Conservation (phyloP, 768 basidiomycete species). For the Amanita inopinata region DNA sequence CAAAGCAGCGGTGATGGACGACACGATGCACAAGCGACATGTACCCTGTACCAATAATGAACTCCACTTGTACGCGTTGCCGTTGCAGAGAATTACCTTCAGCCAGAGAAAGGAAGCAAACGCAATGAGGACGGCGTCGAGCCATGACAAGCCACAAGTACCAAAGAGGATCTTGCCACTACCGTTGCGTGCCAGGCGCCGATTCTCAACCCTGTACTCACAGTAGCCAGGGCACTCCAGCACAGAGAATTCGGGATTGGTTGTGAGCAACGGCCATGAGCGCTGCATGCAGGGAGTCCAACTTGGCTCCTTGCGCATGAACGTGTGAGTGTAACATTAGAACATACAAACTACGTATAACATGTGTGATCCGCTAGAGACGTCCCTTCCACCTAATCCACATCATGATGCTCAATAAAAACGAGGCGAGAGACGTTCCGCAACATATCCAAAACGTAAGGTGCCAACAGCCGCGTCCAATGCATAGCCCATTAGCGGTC, state of each 20-base stretch:
- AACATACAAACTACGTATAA: no score
- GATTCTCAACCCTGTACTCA: conserved; percentile 55
- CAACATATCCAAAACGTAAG: conserved; percentile 51
- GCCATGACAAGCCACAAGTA: conserved; percentile 23
- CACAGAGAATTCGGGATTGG: conserved; percentile 44
- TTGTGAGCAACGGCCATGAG: conserved; percentile 21
- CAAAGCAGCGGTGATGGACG: neutral
- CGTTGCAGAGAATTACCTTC: conserved; percentile 15
- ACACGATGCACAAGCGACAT: neutral
- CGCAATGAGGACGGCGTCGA: conserved; percentile 25
- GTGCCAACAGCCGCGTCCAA: conserved; percentile 54
- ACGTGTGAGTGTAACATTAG: neutral
- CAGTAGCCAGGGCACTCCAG: conserved; percentile 34
- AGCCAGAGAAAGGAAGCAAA: conserved; percentile 25
- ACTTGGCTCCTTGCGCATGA: neutral
- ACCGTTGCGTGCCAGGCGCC: conserved; percentile 34
- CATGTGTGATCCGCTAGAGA: conserved; percentile 25
- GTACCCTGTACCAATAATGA: conserved; percentile 1
- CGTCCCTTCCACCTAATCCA: conserved; percentile 57
- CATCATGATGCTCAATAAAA: conserved; percentile 34
- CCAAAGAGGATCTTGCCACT: conserved; percentile 22
- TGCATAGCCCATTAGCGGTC: conserved; percentile 33
- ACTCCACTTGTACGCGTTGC: neutral
- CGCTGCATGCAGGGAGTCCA: conserved; percentile 13
- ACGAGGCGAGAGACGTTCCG: conserved; percentile 32